These are phyloP conservation scores for Kodamaea kaohsiungensis DNA, from an alignment of 805 yeast species.

Conservation along the genomic window DNA sequence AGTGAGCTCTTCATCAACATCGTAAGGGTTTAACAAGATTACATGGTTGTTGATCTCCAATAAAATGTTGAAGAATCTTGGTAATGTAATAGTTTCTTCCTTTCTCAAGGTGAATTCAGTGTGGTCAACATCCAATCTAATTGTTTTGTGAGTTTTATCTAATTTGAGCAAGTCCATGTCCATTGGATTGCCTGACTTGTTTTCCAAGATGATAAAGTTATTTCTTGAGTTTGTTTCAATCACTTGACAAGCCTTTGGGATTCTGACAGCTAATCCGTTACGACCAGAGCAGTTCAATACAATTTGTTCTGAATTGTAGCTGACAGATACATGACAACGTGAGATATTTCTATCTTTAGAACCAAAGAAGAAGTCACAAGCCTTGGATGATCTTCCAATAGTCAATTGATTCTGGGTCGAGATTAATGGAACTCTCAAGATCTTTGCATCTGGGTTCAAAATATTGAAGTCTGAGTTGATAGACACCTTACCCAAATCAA, in stretches of 20 bases:
- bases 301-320: constrained; percentile 46
- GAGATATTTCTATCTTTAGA: constrained; percentile 59
- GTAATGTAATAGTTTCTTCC: constrained; percentile 65
- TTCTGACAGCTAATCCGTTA: constrained; percentile 72
- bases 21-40: constrained; percentile 51
- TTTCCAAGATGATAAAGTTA: constrained; percentile 23
- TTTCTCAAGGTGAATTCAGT: constrained; percentile 60
- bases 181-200: constrained; percentile 24
- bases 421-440: constrained; percentile 42
- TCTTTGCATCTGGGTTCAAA: constrained; percentile 32
- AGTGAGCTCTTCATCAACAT: constrained; percentile 43
- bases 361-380: constrained; percentile 53
- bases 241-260: constrained; percentile 52
- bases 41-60: constrained; percentile 72
- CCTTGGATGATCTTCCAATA: constrained; percentile 69
- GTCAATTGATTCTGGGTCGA: constrained; percentile 37
- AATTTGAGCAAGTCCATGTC: constrained; percentile 15
- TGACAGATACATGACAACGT: constrained; percentile 60
- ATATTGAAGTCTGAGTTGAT: constrained; percentile 37
- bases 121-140: constrained; percentile 41
- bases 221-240: constrained; percentile 20
- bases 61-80: constrained; percentile 59
- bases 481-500: constrained; percentile 7
- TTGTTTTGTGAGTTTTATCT: constrained; percentile 29
- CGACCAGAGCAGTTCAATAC: constrained; percentile 73